Evolutionary conservation across 495 filamentous ascomycete genomes (phyloP).

Genomic region (Beverwykella pulmonaria): DNA sequence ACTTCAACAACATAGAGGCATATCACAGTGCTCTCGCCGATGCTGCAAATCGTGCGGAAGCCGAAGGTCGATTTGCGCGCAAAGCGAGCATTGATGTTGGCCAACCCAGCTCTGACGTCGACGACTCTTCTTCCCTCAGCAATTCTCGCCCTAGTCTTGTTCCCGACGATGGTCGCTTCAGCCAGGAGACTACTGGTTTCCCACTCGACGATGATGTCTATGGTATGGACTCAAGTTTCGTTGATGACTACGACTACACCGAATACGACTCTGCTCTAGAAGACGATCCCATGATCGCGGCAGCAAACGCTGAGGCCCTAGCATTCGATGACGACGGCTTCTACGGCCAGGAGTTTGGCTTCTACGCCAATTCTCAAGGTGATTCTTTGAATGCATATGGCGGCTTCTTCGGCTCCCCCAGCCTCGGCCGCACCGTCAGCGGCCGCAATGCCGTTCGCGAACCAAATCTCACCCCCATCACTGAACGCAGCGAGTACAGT

Average conservation of each 20-base stretch:
- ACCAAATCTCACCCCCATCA: conserved; percentile 93
- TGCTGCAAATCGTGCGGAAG: conserved; percentile 73
- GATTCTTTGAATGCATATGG: conserved; percentile 68
- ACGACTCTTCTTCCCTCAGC: conserved; percentile 33
- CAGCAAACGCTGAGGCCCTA: conserved; percentile 89
- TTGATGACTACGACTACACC: conserved; percentile 50
- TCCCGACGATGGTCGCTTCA: conserved; percentile 45
- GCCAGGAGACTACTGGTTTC: conserved; percentile 41
- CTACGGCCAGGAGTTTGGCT: conserved; percentile 98
- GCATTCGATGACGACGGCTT: conserved; percentile 90
- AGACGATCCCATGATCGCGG: conserved; percentile 90
- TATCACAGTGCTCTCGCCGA: conserved; percentile 82
- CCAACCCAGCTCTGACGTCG: conserved; percentile 20
- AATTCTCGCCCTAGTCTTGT: conserved; percentile 45
- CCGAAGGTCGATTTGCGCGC: conserved; percentile 68
- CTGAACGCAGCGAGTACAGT: conserved; percentile 92
- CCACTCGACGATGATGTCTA: conserved; percentile 40
- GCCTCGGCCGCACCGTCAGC: conserved; percentile 66
- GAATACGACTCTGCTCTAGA: conserved; percentile 66
- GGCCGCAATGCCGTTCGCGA: conserved; percentile 75
- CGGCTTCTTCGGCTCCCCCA: conserved; percentile 84
- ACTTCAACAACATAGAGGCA: conserved; percentile 57
- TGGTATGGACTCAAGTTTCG: conserved; percentile 43
- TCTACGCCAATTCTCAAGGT: conserved; percentile 67
- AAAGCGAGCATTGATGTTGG: conserved; percentile 48